Conservation (phyloP, 768 basidiomycete species). For the Clitopilus passeckerianus region DNA sequence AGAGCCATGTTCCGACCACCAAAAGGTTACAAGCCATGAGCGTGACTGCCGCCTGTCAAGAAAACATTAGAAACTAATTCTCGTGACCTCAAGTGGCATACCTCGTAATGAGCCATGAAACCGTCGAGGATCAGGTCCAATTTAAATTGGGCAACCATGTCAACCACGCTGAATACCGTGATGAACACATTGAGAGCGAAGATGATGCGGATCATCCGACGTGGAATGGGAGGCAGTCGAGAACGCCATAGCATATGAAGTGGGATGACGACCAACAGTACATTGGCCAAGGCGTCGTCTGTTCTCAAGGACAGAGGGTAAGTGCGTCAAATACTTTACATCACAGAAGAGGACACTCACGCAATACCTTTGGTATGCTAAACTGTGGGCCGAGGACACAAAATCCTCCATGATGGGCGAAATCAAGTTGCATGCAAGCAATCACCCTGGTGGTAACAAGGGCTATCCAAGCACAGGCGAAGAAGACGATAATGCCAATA, state of each 20-base stretch:
- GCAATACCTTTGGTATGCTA: neutral
- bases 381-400: neutral
- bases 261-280: neutral
- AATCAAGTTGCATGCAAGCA: neutral
- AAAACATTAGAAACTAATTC: neutral
- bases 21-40: constrained; percentile 1
- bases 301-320: neutral
- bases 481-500: neutral
- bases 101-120: constrained; percentile 1
- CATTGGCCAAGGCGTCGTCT: neutral
- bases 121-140: neutral
- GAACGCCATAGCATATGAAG: neutral
- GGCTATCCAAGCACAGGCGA: neutral
- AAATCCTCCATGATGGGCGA: neutral
- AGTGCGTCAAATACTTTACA: neutral
- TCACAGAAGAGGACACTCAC: neutral
- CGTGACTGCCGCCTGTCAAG: neutral
- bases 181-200: neutral
- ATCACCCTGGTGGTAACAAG: neutral
- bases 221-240: neutral
- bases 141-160: neutral
- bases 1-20: neutral
- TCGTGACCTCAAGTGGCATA: neutral
- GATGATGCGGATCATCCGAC: neutral
- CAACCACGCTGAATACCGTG: neutral